These are phyloP conservation scores for Leucosporidium scottii DNA, from an alignment of 768 basidiomycete genomes.

Conservation along the genomic window DNA sequence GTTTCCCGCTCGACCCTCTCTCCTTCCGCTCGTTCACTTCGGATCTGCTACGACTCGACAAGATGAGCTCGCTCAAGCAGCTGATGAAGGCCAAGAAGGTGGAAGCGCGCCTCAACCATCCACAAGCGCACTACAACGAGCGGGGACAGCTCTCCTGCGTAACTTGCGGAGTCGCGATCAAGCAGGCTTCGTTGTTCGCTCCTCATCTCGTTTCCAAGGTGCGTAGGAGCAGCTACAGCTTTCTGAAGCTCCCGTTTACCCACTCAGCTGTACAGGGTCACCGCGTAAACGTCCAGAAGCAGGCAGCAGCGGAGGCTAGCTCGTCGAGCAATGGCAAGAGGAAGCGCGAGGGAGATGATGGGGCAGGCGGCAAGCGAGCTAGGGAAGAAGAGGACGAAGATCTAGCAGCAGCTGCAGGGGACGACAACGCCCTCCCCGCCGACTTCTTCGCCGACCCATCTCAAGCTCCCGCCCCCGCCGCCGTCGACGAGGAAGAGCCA, in stretches of 20 bases:
- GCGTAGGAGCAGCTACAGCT: too few species aligned
- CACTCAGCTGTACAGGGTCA: neutral
- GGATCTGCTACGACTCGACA: too few species aligned
- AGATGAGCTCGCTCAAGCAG: conserved; percentile 16
- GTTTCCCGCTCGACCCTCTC: too few species aligned
- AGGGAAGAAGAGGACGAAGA: neutral
- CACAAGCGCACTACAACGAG: conserved; percentile 13
- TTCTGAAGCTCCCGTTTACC: too few species aligned
- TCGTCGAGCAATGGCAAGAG: neutral
- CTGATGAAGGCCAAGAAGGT: conserved; percentile 20
- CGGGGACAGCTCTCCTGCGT: conserved; percentile 8
- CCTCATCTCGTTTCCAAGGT: conserved; percentile 24
- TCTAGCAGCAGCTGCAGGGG: too few species aligned
- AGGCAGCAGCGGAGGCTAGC: conserved; percentile 3
- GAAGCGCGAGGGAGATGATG: neutral
- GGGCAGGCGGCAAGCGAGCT: conserved; percentile 6
- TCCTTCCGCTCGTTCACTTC: too few species aligned
- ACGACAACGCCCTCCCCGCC: neutral
- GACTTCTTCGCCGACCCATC: conserved; percentile 22
- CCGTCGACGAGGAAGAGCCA: neutral
- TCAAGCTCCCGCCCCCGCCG: neutral
- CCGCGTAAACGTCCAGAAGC: conserved; percentile 21
- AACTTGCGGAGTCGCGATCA: conserved; percentile 19
- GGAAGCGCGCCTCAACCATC: conserved; percentile 1
- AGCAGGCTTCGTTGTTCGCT: conserved; percentile 15